Evolutionary conservation across 306 rosid species (phyloP).

Genomic region (Heteromeles arbutifolia): DNA sequence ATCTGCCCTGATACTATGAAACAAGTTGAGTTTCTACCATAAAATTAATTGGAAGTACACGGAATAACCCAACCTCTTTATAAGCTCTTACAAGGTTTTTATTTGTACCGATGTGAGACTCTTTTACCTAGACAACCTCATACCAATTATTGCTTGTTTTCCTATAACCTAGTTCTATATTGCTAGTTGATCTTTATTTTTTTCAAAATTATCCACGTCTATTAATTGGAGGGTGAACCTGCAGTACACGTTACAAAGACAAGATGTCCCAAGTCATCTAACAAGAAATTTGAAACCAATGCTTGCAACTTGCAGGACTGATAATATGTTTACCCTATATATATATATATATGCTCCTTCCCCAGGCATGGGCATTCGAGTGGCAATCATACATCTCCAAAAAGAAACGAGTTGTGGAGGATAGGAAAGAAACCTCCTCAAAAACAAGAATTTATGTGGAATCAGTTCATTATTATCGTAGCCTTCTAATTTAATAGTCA

Average conservation of each 20-base stretch:
- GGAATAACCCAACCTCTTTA: too few species aligned
- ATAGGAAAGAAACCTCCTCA: not conserved
- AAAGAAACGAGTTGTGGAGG: not conserved
- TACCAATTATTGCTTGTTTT: not conserved
- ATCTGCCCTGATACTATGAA: too few species aligned
- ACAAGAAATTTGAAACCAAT: not conserved
- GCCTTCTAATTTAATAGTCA: too few species aligned
- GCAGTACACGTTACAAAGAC: not conserved
- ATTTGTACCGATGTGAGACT: too few species aligned
- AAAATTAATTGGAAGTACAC: too few species aligned
- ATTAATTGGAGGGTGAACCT: not conserved
- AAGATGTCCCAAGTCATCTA: not conserved
- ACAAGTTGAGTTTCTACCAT: accelerated
- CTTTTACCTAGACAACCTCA: too few species aligned
- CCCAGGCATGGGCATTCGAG: not conserved
- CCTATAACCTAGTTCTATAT: too few species aligned
- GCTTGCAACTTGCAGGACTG: not conserved
- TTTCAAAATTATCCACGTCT: not conserved
- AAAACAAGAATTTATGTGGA: too few species aligned
- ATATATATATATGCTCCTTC: not conserved
- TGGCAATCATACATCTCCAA: too few species aligned
- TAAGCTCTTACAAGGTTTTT: too few species aligned
- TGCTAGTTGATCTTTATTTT: too few species aligned
- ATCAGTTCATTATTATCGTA: too few species aligned
- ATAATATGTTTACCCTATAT: not conserved